Percentiles rank a stretch among this genome's conserved stretches.
phyloP scores from a whole-genome alignment of 1,284 basidiomycete species.

The Pterulicium gracile region DNA sequence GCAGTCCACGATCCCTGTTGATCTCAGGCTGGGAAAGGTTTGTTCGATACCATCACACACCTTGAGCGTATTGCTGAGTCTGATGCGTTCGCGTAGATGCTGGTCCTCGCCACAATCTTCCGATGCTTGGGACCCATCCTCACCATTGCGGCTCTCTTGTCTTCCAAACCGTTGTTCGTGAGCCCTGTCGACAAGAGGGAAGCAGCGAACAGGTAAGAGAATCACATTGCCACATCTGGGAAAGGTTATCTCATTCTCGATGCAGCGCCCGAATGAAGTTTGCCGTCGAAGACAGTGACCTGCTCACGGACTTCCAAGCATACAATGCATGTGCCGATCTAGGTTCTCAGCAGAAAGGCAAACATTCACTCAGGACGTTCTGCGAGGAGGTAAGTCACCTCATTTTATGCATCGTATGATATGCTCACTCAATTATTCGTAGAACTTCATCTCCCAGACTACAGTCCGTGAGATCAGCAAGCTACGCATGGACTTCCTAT shows the following conservation, averaged over 20 bases:
- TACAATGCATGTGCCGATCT: conserved; percentile 60
- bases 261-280: conserved; percentile 47
- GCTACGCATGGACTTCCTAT: conserved; percentile 71
- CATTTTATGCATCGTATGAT: neutral
- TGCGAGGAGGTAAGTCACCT: conserved; percentile 71
- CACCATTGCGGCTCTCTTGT: conserved; percentile 78
- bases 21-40: conserved; percentile 84
- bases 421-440: conserved; percentile 4
- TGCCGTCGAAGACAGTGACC: conserved; percentile 68
- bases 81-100: conserved; percentile 62
- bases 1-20: conserved; percentile 76
- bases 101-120: conserved; percentile 77
- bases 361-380: conserved; percentile 45
- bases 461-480: conserved; percentile 77
- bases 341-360: conserved; percentile 29
- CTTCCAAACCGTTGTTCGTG: conserved; percentile 80
- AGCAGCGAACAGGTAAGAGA: conserved; percentile 62
- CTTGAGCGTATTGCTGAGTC: neutral
- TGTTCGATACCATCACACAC: conserved; percentile 2
- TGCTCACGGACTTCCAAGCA: conserved; percentile 75
- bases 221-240: neutral
- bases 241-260: conserved; percentile 7
- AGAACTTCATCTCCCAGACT: conserved; percentile 78
- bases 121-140: conserved; percentile 68
- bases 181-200: conserved; percentile 78